A percentile compares a stretch with the other conserved stretches of the same genome.
Evolutionary conservation across 805 yeast genomes (phyloP).

Genomic region (Teunomyces atbi): DNA sequence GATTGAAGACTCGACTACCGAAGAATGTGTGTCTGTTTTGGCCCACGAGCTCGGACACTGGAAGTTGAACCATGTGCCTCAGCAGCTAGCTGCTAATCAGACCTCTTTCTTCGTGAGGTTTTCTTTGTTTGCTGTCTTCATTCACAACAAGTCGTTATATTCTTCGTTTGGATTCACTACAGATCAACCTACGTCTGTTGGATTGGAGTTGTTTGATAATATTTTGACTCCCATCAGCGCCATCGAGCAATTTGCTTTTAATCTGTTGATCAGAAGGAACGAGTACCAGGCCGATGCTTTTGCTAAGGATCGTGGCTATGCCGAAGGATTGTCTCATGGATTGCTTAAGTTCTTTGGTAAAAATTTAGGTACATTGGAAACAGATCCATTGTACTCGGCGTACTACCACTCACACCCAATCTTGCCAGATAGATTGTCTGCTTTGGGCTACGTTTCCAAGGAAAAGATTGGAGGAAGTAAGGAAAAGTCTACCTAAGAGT

Average conservation of each 20-base stretch:
- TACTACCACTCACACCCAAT: conserved; percentile 92
- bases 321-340: conserved; percentile 64
- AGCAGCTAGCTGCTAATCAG: conserved; percentile 65
- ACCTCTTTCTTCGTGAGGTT: conserved; percentile 59
- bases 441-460: conserved; percentile 54
- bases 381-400: conserved; percentile 85
- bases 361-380: conserved; percentile 82
- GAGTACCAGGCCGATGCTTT: conserved; percentile 93
- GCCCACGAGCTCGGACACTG: conserved; percentile 99
- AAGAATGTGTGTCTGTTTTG: conserved; percentile 87
- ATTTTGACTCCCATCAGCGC: conserved; percentile 76
- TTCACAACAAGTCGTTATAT: conserved; percentile 76
- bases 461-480: conserved; percentile 28
- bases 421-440: conserved; percentile 80
- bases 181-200: conserved; percentile 73
- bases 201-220: conserved; percentile 77
- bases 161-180: conserved; percentile 69
- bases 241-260: conserved; percentile 61
- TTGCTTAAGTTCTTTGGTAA: conserved; percentile 74
- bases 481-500: not conserved
- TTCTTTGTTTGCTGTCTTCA: conserved; percentile 73
- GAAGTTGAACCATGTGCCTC: conserved; percentile 83
- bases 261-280: conserved; percentile 73
- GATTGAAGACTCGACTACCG: conserved; percentile 70
- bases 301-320: conserved; percentile 76